Base-by-base conservation (phyloP, 441 rosid genomes). In the Syzygium syzygioides region DNA sequence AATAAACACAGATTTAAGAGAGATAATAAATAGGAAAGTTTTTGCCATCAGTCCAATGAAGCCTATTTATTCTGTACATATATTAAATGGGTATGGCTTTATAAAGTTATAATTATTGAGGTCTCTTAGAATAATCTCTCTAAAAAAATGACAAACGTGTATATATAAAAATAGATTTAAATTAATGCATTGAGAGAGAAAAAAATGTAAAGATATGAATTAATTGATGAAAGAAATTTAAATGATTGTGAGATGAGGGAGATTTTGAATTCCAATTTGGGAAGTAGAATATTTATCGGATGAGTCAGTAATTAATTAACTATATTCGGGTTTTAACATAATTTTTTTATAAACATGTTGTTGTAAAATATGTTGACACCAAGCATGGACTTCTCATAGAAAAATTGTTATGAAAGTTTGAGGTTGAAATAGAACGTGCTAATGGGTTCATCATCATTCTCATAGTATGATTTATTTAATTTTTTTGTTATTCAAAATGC, bases 81-180 rank as follows among this genome's bases (percentile, higher is more conserved):
- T 15, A 15, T 64, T 30, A 30, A 0, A 64, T 30, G 41, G 41
- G 19, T 30, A 30, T 64, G 76, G 71, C 9, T n/a, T 14, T 62
- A 0, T n/a, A 14, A 62, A n/a, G 2, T 14, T 14, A n/a, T 3
- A 2, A 17, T 34, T 7, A 14, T 62, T 14, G 4, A 62, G 0
- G 14, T 62, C 71, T 62, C 37, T 32, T 62, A n/a, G 13, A n/a
- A 62, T 60, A 60, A 60, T 0, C 2, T 64, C 37, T 64, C 37
- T 45, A 45, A 28, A 19, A 15, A 30, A 30, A 17, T 8, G 20
- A 30, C 0, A 15, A n/a, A 15, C 0, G 15, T 2, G 8, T 64
- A 30, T 7, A 62, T n/a, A 14, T 60, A 62, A 1, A 60, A 64
- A 30, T 64, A 62, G 3, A 64, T 64, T 8, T 64, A 15, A 64